phyloP scores from a whole-genome alignment of 2,329 filamentous ascomycete genomes.

The Pestalotiopsis sp. region DNA sequence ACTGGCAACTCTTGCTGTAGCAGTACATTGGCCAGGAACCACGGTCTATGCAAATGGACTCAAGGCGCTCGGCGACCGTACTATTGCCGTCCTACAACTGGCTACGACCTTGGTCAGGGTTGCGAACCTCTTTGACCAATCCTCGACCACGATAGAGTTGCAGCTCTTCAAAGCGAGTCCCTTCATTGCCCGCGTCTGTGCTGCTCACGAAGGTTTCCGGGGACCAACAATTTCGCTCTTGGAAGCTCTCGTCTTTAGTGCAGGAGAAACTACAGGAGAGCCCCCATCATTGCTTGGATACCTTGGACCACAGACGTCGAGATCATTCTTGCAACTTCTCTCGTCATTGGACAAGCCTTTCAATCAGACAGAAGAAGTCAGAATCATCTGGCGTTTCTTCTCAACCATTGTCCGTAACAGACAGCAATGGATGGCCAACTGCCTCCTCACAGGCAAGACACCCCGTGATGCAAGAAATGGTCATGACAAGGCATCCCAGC shows the following conservation, averaged over 20 bases:
- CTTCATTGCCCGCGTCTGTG: constrained; percentile 76
- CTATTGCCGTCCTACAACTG: constrained; percentile 66
- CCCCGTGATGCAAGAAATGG: constrained; percentile 73
- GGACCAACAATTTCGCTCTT: constrained; percentile 69
- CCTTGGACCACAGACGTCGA: constrained; percentile 79
- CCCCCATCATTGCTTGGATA: constrained; percentile 94
- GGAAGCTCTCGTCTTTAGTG: constrained; percentile 72
- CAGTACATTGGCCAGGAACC: constrained; percentile 60
- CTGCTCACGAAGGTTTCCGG: constrained; percentile 67
- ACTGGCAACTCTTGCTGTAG: constrained; percentile 68
- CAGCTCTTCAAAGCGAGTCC: constrained; percentile 83
- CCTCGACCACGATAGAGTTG: constrained; percentile 69
- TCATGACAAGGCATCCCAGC: constrained; percentile 52
- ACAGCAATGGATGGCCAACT: constrained; percentile 96
- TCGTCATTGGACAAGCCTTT: constrained; percentile 78
- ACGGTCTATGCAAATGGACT: constrained; percentile 62
- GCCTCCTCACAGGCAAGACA: constrained; percentile 84
- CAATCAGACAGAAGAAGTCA: constrained; percentile 64
- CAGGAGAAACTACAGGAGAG: constrained; percentile 68
- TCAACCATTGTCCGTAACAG: constrained; percentile 84
- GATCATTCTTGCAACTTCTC: constrained; percentile 80
- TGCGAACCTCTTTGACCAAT: constrained; percentile 64
- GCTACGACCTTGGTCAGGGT: constrained; percentile 72
- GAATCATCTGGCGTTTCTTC: constrained; percentile 81
- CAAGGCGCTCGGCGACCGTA: constrained; percentile 62